Evolutionary conservation across 2,329 filamentous ascomycete species (phyloP).

Genomic region (Phyllosticta capitalensis): DNA sequence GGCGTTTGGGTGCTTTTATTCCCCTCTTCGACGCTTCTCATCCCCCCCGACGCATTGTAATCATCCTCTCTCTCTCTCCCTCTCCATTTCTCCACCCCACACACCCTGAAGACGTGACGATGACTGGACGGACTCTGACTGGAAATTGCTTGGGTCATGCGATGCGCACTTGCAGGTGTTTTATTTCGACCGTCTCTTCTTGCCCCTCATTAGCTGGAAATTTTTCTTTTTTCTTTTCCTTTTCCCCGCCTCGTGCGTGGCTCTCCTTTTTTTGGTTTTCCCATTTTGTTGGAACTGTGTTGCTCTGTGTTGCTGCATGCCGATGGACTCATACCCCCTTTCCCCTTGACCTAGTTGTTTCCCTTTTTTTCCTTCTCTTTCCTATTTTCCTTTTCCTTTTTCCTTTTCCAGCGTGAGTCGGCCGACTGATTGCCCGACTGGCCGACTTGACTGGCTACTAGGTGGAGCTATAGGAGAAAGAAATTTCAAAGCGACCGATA

Average conservation of each 20-base stretch:
- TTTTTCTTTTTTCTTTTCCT: neutral
- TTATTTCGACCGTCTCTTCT: neutral
- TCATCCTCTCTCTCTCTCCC: neutral
- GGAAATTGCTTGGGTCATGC: neutral
- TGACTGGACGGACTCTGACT: neutral
- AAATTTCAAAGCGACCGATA: too few species aligned
- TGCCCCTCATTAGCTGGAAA: slow-evolving; percentile 1
- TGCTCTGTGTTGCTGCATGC: neutral
- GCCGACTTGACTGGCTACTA: neutral
- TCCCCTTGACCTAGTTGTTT: neutral
- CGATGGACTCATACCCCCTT: neutral
- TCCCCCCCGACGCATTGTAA: neutral
- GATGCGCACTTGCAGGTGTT: neutral
- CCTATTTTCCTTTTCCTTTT: neutral
- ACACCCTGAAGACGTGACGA: neutral
- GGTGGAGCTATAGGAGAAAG: neutral
- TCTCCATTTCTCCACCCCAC: neutral
- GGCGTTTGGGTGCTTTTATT: neutral
- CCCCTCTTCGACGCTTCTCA: neutral
- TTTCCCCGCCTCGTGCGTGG: neutral
- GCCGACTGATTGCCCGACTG: neutral
- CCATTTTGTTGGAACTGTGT: neutral
- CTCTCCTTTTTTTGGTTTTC: neutral
- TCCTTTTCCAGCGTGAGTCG: neutral
- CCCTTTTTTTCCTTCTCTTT: neutral